Conservation (phyloP, 2,329 filamentous ascomycete genomes). For the Alternaria panax region DNA sequence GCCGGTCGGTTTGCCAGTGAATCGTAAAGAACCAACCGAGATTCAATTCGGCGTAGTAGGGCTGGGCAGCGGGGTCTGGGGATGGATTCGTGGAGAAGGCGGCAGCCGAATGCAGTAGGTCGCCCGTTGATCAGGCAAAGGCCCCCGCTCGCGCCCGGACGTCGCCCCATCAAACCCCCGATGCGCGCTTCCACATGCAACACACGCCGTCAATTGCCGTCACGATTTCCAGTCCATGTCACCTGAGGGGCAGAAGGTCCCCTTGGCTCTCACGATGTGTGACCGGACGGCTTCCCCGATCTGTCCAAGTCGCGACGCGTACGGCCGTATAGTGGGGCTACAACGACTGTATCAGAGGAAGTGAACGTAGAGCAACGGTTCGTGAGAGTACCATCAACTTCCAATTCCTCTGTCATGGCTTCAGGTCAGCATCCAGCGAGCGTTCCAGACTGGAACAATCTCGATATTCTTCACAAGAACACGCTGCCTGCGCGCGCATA, state of each 20-base stretch:
- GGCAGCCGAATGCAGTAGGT: slow-evolving; percentile 16
- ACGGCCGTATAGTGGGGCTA: slow-evolving; percentile 5
- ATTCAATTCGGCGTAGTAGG: slow-evolving; percentile 6
- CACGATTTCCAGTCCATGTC: slow-evolving; percentile 5
- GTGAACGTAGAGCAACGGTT: neutral
- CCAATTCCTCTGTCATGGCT: slow-evolving; percentile 24
- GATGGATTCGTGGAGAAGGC: slow-evolving; percentile 26
- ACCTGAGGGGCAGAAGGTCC: slow-evolving; percentile 14
- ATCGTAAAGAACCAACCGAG: slow-evolving; percentile 4
- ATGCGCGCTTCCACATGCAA: slow-evolving; percentile 16
- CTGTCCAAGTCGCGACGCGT: slow-evolving; percentile 12
- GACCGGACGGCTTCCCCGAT: slow-evolving; percentile 34
- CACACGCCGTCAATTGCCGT: slow-evolving; percentile 12
- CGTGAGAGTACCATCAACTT: slow-evolving; percentile 1
- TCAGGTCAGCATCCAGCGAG: slow-evolving; percentile 30
- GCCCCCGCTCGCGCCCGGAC: slow-evolving; percentile 13
- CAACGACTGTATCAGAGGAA: slow-evolving; percentile 6
- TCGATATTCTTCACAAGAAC: slow-evolving; percentile 66
- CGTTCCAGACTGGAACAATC: slow-evolving; percentile 68
- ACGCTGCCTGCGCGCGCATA: slow-evolving; percentile 64
- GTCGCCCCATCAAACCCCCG: slow-evolving; percentile 23
- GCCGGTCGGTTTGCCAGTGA: slow-evolving; percentile 11
- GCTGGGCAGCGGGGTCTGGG: slow-evolving; percentile 17
- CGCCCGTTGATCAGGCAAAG: slow-evolving; percentile 12
- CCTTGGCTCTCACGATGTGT: slow-evolving; percentile 19